phyloP scores from a whole-genome alignment of 2,329 filamentous ascomycete species.

The Epichloe gansuensis region DNA sequence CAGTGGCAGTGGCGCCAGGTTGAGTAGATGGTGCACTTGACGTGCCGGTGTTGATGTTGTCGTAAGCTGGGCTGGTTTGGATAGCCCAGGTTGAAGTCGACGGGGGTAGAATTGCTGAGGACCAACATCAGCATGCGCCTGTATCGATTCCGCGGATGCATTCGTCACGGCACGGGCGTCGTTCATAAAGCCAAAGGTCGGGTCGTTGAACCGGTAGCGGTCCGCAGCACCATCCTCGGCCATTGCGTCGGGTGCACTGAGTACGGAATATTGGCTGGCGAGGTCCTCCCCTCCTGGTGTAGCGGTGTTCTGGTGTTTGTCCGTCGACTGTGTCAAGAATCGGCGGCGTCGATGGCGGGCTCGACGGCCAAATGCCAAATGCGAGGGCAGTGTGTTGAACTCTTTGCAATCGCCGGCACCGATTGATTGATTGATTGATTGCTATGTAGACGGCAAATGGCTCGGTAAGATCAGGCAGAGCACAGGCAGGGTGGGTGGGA shows the following conservation, averaged over 20 bases:
- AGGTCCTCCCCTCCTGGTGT: background rate
- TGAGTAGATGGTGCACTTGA: conserved; percentile 22
- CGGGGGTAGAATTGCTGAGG: conserved; percentile 20
- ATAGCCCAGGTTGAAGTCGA: conserved; percentile 32
- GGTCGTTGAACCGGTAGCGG: conserved; percentile 33
- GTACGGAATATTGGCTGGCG: background rate
- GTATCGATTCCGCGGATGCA: conserved; percentile 20
- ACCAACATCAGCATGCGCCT: conserved; percentile 19
- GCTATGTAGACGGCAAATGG: background rate
- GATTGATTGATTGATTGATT: background rate
- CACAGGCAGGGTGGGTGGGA: background rate
- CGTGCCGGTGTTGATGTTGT: conserved; percentile 28
- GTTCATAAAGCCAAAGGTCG: conserved; percentile 26
- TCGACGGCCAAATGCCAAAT: conserved; percentile 3
- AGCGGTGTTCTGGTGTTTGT: background rate
- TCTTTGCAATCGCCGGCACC: background rate
- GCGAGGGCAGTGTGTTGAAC: background rate
- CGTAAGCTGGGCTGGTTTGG: conserved; percentile 35
- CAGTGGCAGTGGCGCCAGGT: conserved; percentile 22
- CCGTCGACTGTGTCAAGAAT: background rate
- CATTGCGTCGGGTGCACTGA: conserved; percentile 18
- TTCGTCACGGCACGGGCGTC: conserved; percentile 17
- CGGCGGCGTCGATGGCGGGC: background rate
- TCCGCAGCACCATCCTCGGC: conserved; percentile 27
- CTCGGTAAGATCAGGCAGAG: background rate